Evolutionary conservation across 2,329 filamentous ascomycete genomes (phyloP).

Genomic region (Fusarium subtropicale): DNA sequence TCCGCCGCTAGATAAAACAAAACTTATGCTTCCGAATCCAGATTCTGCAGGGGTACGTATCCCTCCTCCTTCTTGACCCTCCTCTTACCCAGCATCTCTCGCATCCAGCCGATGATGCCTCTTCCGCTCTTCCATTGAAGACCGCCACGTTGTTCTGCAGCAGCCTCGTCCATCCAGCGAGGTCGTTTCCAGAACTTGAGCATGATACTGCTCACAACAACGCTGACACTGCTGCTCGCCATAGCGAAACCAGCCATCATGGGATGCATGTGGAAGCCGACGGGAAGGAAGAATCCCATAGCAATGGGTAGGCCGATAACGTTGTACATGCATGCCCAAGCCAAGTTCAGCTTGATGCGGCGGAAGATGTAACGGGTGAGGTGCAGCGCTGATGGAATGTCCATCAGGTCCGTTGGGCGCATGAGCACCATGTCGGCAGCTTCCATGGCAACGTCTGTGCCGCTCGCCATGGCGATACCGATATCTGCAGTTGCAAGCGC

Average conservation of each 20-base stretch:
- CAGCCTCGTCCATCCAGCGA: constrained; percentile 82
- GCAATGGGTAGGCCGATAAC: constrained; percentile 90
- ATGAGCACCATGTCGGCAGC: constrained; percentile 96
- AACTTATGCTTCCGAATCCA: constrained; percentile 54
- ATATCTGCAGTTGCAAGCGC: constrained; percentile 92
- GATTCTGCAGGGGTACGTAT: constrained; percentile 68
- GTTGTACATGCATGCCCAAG: constrained; percentile 96
- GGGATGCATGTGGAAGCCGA: constrained; percentile 88
- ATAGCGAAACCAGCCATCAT: constrained; percentile 96
- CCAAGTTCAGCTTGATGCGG: constrained; percentile 92
- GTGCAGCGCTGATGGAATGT: constrained; percentile 87
- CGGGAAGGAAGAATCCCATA: constrained; percentile 94
- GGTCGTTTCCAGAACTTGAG: constrained; percentile 90
- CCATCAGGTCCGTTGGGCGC: constrained; percentile 89
- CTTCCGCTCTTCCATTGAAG: constrained; percentile 58
- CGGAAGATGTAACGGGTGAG: constrained; percentile 87
- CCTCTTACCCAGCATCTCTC: constrained; percentile 55
- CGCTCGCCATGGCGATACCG: constrained; percentile 90
- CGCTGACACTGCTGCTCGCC: constrained; percentile 89
- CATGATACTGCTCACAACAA: constrained; percentile 84
- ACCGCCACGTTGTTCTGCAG: constrained; percentile 67
- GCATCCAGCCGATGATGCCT: constrained; percentile 56
- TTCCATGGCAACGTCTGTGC: constrained; percentile 98
- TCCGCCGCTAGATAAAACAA: constrained; percentile 22
- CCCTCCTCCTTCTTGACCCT: constrained; percentile 62